Evolutionary conservation across 257 asterid species (phyloP), one percentile per base, ranked within the genome.

Genomic region (Ballota nigra): DNA sequence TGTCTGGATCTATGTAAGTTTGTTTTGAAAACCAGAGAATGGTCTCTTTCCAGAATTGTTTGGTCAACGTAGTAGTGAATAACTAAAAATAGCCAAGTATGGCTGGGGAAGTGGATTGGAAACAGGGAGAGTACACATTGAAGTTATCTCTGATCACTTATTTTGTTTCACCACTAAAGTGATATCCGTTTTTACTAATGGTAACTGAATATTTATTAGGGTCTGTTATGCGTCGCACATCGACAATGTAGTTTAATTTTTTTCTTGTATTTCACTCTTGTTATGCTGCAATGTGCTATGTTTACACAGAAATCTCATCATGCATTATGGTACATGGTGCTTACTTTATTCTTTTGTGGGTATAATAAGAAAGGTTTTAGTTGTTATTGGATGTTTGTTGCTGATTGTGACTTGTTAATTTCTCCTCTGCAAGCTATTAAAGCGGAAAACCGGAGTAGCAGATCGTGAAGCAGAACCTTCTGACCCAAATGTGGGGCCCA

Each of bases 371-470:
- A 11, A 24, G 36, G 28, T 51, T 66, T 57, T 63, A 24, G 62
- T 18, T 11, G 9, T 11, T 34, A 43, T 57, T 65, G 74, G 31
- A 23, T 11, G 15, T 5, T n/a, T 57, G 45, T 33, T 75, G 70
- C 81, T 80, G 55, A 65, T 74, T 22, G 20, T 82, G 73, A 23
- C 69, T 52, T 33, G 24, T 33, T 65, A 57, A 26, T 75, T 70
- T 82, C 78, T 63, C 70, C 43, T 81, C 60, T 43, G 67, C 68
- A 51, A 88, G 92, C 83, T 86, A 73, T 81, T 79, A 66, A 89
- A 93, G 87, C 88, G 94, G 79, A 93, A 91, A 83, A 71, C 70
- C 11, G 82, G 79, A 43, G 73, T 61, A 71, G 77, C 87, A 67
- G 85, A 77, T 63, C 70, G 52, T 79, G 89, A 85, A 84, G 79